phyloP scores from a whole-genome alignment of 148 eudicot genomes.

The Rhododendron ferrugineum region DNA sequence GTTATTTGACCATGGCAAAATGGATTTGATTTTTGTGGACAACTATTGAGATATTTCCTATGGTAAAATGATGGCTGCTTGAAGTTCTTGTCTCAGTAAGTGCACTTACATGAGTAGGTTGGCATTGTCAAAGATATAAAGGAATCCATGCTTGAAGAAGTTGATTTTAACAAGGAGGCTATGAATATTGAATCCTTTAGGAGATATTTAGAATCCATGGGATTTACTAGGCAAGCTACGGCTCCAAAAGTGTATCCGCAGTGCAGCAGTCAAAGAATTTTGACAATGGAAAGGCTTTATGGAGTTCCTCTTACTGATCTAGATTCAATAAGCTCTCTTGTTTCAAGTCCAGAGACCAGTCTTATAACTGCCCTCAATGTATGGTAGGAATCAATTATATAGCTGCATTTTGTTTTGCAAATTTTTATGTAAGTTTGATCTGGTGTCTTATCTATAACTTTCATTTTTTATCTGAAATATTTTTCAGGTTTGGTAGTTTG shows the following conservation, averaged over 20 bases:
- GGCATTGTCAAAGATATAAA: constrained; percentile 87
- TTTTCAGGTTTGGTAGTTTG: constrained; percentile 95
- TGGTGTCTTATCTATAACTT: background rate
- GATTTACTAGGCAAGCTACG: constrained; percentile 82
- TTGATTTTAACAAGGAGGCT: constrained; percentile 91
- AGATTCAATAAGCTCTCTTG: constrained; percentile 91
- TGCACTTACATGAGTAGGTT: constrained; percentile 44
- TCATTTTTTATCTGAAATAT: background rate
- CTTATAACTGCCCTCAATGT: constrained; percentile 95
- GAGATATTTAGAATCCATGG: constrained; percentile 71
- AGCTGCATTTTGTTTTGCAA: background rate
- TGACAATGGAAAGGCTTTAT: constrained; percentile 98
- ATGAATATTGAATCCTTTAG: constrained; percentile 82
- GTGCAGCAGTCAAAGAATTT: constrained; percentile 60
- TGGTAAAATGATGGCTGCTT: background rate
- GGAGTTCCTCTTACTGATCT: constrained; percentile 98
- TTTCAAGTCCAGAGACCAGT: constrained; percentile 78
- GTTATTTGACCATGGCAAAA: background rate
- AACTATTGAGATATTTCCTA: background rate
- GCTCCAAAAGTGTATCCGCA: constrained; percentile 87
- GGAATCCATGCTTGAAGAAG: constrained; percentile 99
- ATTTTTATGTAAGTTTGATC: constrained; percentile 2
- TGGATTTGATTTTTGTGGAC: background rate
- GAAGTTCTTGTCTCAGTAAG: background rate
- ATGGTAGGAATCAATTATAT: constrained; percentile 49